These are phyloP conservation scores for Rhizopus arrhizus DNA, from an alignment of 371 early-diverging fungal species.

Conservation along the genomic window DNA sequence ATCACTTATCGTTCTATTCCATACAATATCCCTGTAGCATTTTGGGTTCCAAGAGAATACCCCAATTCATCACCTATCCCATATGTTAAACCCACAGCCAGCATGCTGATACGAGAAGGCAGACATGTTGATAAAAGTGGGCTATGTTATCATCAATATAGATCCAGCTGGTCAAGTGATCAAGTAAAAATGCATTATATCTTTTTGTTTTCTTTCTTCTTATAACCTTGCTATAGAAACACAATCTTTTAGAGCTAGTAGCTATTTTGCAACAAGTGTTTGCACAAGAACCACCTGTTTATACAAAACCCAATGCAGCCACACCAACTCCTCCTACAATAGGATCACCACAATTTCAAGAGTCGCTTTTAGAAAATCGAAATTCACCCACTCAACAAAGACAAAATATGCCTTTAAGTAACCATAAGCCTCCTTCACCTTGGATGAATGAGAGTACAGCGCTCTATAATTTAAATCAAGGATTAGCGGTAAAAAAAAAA, in stretches of 20 bases:
- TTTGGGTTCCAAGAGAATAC: conserved; percentile 86
- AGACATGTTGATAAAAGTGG: conserved; percentile 86
- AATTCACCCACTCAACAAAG: conserved; percentile 28
- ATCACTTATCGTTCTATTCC: conserved; percentile 77
- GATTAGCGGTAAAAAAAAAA: conserved; percentile 24
- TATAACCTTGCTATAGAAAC: conserved; percentile 41
- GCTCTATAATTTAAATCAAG: conserved; percentile 50
- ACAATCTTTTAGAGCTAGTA: conserved; percentile 65
- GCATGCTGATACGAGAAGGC: conserved; percentile 82
- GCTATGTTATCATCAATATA: conserved; percentile 81
- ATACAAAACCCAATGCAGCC: conserved; percentile 59
- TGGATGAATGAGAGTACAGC: conserved; percentile 46
- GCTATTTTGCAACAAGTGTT: conserved; percentile 74
- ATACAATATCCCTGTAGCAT: conserved; percentile 91
- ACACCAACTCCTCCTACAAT: conserved; percentile 18
- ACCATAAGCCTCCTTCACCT: conserved; percentile 26
- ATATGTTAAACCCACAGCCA: conserved; percentile 86
- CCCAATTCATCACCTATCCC: conserved; percentile 80
- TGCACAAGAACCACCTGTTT: conserved; percentile 80
- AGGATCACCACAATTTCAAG: conserved; percentile 31
- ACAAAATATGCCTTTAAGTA: conserved; percentile 23
- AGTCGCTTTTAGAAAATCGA: conserved; percentile 23
- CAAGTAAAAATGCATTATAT: conserved; percentile 14
- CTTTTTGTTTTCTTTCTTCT: not conserved
- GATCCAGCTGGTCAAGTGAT: conserved; percentile 61